phyloP scores from a whole-genome alignment of 176 grass and related monocot genomes.

The Triticum turgidum region DNA sequence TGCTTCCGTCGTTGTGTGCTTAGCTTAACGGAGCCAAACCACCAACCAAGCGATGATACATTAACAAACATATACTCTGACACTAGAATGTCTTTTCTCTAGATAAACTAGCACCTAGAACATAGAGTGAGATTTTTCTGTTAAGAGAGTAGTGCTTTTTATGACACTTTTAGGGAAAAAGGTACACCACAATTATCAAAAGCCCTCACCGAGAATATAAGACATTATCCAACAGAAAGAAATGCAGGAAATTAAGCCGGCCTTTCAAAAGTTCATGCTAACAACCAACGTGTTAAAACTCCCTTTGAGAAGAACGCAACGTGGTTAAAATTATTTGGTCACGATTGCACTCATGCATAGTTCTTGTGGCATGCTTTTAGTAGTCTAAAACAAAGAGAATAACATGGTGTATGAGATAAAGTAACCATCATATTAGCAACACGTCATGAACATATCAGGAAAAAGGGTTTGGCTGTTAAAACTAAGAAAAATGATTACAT shows the following conservation, averaged over 20 bases:
- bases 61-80: not conserved
- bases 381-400: not conserved
- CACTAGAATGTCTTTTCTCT: not conserved
- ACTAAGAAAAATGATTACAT: not conserved
- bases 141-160: not conserved
- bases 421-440: not conserved
- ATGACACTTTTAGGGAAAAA: not conserved
- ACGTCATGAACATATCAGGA: not conserved
- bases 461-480: not conserved
- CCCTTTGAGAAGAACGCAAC: not conserved
- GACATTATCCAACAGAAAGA: not conserved
- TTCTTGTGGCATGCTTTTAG: not conserved
- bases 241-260: not conserved
- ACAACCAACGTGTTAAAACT: not conserved
- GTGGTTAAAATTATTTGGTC: not conserved
- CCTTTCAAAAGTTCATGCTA: not conserved
- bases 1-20: no score
- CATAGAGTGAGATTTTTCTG: not conserved
- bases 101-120: not conserved
- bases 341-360: not conserved
- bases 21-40: no score
- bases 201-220: not conserved
- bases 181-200: not conserved
- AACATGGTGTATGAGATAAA: not conserved
- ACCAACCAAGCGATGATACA: no score